Evolutionary conservation across 495 filamentous ascomycete species (phyloP), one percentile per base, ranked within the genome.

Genomic region (Annulohypoxylon stygium): DNA sequence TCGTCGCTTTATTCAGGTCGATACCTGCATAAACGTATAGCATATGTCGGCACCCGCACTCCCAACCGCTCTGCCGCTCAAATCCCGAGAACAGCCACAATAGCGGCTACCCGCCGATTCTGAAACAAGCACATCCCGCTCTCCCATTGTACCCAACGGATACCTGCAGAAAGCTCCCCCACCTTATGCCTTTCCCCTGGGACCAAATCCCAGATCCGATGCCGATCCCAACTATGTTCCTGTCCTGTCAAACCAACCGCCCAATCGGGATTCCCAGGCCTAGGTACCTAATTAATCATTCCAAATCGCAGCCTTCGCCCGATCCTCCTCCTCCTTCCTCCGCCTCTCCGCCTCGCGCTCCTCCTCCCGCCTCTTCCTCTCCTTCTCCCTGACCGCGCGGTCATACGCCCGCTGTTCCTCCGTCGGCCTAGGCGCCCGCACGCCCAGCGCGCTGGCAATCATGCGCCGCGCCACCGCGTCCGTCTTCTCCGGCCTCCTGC

Each of bases 391-490:
- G 55, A 95, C 81, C 10, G 93, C 90, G 60, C 86, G 86, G 76
- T 99, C 96, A 79, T 97, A 99, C 70, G 92, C 92, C 66, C 86
- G 84, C 85, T 97, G 91, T 82, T 98, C 95, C 76, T 97, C 93
- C 10, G 92, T 98, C 77, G 87, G 86, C 84, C 88, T 92, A 33
- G 92, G 93, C 37, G 93, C 88, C 67, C 89, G 88, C 45, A 98
- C 88, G 4, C 96, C 96, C 74, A 99, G 83, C 5, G 92, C 96
- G 23, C 89, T 93, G 0, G 94, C 93, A 77, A 99, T 98, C 90
- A 99, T 85, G 71, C 96, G 86, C 64, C 92, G 88, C 26, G 96
- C 96, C 48, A 95, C 93, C 2, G 94, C 93, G 68, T 95, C 96
- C 66, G 95, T 95, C 82, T 96, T 99, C 82, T 97, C 94, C 0